Evolutionary conservation across 495 filamentous ascomycete genomes (phyloP).

Genomic region (Viridothelium virens): DNA sequence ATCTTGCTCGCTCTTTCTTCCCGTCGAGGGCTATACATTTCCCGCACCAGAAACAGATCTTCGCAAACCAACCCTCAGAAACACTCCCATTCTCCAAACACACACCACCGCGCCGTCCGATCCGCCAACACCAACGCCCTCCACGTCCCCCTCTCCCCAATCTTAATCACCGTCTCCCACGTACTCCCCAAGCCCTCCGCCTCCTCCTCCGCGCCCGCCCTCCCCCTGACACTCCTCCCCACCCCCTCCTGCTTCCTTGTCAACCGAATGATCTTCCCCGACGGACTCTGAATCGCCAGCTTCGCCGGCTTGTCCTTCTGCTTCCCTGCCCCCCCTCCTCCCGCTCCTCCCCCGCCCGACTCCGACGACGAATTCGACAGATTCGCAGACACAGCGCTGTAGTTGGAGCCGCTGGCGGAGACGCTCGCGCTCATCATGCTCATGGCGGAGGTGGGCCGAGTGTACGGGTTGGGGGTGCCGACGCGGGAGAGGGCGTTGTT

Average conservation of each 20-base stretch:
- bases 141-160: slow-evolving; percentile 85
- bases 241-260: slow-evolving; percentile 74
- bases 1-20: too few species aligned
- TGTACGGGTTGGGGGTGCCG: slow-evolving; percentile 43
- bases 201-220: slow-evolving; percentile 47
- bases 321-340: background rate
- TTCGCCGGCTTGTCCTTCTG: slow-evolving; percentile 71
- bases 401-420: slow-evolving; percentile 50
- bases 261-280: slow-evolving; percentile 87
- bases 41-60: too few species aligned
- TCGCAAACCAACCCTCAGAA: slow-evolving; percentile 28
- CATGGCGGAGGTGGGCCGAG: slow-evolving; percentile 70
- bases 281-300: slow-evolving; percentile 85
- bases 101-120: slow-evolving; percentile 92
- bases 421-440: slow-evolving; percentile 59
- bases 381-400: background rate
- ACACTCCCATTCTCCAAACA: slow-evolving; percentile 93
- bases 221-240: slow-evolving; percentile 31
- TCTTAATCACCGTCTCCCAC: slow-evolving; percentile 98
- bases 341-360: too few species aligned
- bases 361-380: slow-evolving; percentile 12
- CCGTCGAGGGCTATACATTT: too few species aligned
- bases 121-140: slow-evolving; percentile 90
- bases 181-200: slow-evolving; percentile 56
- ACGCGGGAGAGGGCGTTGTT: slow-evolving; percentile 3